Evolutionary conservation across 1,284 basidiomycete species (phyloP).

Genomic region (Leccinum subrobustum): DNA sequence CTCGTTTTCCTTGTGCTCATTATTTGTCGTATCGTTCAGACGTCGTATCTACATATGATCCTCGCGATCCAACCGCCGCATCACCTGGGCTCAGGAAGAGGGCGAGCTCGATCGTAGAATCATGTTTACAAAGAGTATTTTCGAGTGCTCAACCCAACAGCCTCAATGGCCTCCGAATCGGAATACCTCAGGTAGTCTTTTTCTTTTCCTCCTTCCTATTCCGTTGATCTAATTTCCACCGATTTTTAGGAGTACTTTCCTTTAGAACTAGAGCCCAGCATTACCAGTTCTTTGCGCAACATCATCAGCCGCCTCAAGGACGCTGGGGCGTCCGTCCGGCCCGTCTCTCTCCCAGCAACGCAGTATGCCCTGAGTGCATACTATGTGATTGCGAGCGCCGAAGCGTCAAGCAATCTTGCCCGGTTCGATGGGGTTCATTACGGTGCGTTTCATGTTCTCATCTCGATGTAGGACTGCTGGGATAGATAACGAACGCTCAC

Average conservation of each 20-base stretch:
- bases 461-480: not conserved
- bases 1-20: slow-evolving; percentile 4
- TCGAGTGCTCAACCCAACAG: not conserved
- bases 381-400: slow-evolving; percentile 92
- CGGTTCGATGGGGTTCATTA: slow-evolving; percentile 86
- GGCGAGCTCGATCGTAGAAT: slow-evolving; percentile 16
- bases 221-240: not conserved
- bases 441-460: slow-evolving; percentile 40
- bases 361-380: slow-evolving; percentile 87
- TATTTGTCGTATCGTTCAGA: slow-evolving; percentile 40
- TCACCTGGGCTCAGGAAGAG: slow-evolving; percentile 41
- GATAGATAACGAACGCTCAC: not conserved
- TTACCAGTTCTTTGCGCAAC: slow-evolving; percentile 48
- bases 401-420: slow-evolving; percentile 92
- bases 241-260: slow-evolving; percentile 77
- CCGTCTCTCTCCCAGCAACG: slow-evolving; percentile 80
- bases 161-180: slow-evolving; percentile 51
- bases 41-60: slow-evolving; percentile 64
- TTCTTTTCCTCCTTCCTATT: not conserved
- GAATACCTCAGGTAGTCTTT: slow-evolving; percentile 51
- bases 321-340: slow-evolving; percentile 67
- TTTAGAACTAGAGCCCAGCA: slow-evolving; percentile 54
- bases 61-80: slow-evolving; percentile 78
- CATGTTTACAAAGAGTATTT: slow-evolving; percentile 23
- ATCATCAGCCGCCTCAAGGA: slow-evolving; percentile 51